Conservation (phyloP, 2,329 filamentous ascomycete species). For the Stachybotrys chartarum region DNA sequence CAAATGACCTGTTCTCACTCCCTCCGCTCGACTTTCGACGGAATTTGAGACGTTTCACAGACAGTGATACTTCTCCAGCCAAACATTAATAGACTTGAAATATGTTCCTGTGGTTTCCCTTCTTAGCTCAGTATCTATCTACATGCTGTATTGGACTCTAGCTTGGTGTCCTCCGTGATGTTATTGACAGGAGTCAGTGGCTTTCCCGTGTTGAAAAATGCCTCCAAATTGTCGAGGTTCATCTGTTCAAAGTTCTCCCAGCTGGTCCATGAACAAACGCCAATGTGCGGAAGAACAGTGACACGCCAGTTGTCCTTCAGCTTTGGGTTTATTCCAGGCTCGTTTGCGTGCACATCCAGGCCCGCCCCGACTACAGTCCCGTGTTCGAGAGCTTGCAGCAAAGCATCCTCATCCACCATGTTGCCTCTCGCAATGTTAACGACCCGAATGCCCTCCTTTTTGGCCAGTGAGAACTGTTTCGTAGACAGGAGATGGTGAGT, state of each 20-base stretch:
- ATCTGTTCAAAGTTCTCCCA: conserved; percentile 10
- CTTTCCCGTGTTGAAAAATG: conserved; percentile 6
- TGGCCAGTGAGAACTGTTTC: conserved; percentile 2
- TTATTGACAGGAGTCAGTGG: conserved; percentile 8
- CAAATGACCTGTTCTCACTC: too few species aligned
- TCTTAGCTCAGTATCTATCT: too few species aligned
- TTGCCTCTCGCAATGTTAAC: conserved; percentile 12
- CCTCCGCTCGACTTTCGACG: too few species aligned
- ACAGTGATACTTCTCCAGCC: too few species aligned
- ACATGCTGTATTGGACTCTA: too few species aligned
- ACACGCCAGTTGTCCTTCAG: conserved; percentile 10
- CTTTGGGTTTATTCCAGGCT: conserved; percentile 8
- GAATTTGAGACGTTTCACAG: too few species aligned
- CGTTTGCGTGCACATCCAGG: conserved; percentile 11
- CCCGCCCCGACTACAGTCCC: conserved; percentile 7
- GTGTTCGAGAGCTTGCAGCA: conserved; percentile 8
- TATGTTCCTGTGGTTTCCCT: too few species aligned
- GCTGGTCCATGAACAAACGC: conserved; percentile 8
- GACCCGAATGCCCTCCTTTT: conserved; percentile 9
- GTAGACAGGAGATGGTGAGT: conserved; percentile 9
- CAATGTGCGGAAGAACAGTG: conserved; percentile 8
- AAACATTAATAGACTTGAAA: too few species aligned
- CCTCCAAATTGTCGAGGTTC: conserved; percentile 9
- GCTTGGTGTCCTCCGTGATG: conserved; percentile 1
- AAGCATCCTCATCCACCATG: conserved; percentile 11